These are phyloP conservation scores for Crithidia bombi DNA, from an alignment of 208 protist genomes.

Conservation along the genomic window DNA sequence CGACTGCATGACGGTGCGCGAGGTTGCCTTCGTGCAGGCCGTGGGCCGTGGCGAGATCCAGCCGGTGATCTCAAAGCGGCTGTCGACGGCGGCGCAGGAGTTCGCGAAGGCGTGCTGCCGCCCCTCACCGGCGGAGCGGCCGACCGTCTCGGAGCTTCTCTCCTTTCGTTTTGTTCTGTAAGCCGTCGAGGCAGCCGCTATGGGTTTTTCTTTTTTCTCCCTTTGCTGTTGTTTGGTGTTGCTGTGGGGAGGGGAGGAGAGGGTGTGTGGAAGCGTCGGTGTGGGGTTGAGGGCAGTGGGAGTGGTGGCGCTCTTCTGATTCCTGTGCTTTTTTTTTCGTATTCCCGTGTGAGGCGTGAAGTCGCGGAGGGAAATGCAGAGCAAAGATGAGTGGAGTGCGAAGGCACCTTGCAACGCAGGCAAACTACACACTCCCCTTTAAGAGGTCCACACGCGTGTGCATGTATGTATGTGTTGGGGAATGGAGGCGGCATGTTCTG, in stretches of 20 bases:
- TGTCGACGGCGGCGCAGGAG: constrained; percentile 37
- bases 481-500: no score
- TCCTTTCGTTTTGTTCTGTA: constrained; percentile 36
- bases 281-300: neutral
- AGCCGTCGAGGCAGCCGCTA: neutral
- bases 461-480: no score
- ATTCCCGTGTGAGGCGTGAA: neutral
- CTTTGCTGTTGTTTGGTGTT: neutral
- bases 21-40: constrained; percentile 50
- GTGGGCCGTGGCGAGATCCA: constrained; percentile 50
- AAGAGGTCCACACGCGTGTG: no score
- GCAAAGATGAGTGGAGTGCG: neutral
- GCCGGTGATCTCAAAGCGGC: constrained; percentile 39
- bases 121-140: constrained; percentile 43
- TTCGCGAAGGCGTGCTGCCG: constrained; percentile 65
- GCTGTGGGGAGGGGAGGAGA: neutral
- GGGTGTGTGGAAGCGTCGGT: neutral
- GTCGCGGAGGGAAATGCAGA: neutral
- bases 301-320: neutral
- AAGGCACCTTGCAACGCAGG: no score
- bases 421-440: no score
- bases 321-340: constrained; percentile 1
- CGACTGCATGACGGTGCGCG: constrained; percentile 27
- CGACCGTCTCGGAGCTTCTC: constrained; percentile 48
- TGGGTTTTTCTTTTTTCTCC: neutral